A percentile compares a stretch with the other conserved stretches of the same genome.
These are phyloP conservation scores for Malassezia furfur DNA, from an alignment of 1,284 basidiomycete species.

Conservation along the genomic window DNA sequence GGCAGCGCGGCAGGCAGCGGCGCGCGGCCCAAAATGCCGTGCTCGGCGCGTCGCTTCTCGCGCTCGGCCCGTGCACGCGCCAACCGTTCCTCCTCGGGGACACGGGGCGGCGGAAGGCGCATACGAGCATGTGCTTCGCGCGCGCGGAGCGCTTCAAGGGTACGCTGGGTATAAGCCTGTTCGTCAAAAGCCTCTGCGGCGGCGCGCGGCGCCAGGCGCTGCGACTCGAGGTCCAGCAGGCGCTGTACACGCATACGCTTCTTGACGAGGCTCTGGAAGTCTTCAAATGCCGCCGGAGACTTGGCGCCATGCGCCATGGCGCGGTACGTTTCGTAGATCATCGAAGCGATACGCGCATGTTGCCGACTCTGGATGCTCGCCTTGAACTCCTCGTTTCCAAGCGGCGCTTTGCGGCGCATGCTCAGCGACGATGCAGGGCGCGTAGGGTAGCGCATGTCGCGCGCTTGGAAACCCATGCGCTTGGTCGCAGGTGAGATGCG, in stretches of 20 bases:
- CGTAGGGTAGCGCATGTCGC: background rate
- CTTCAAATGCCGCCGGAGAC: background rate
- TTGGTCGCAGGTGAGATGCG: background rate
- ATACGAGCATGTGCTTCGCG: slow-evolving; percentile 9
- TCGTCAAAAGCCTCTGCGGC: slow-evolving; percentile 1
- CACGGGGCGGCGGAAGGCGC: background rate
- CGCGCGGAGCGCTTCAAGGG: slow-evolving; percentile 12
- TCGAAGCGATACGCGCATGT: slow-evolving; percentile 13
- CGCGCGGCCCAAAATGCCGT: slow-evolving; percentile 31
- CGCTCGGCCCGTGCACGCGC: background rate
- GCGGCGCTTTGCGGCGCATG: slow-evolving; percentile 16
- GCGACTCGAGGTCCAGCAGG: slow-evolving; percentile 23
- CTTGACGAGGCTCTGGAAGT: slow-evolving; percentile 19
- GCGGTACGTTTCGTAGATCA: slow-evolving; percentile 12
- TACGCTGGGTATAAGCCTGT: slow-evolving; percentile 14
- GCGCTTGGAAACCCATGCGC: background rate
- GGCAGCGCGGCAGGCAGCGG: slow-evolving; percentile 26
- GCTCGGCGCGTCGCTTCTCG: slow-evolving; percentile 1
- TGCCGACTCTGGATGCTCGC: slow-evolving; percentile 10
- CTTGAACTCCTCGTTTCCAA: slow-evolving; percentile 13
- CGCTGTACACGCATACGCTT: slow-evolving; percentile 18
- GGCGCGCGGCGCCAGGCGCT: background rate
- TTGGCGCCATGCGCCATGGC: background rate
- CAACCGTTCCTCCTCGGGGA: background rate
- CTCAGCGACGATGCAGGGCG: slow-evolving; percentile 6